These are phyloP conservation scores for Pichia occidentalis DNA, from an alignment of 805 yeast species.

Conservation along the genomic window DNA sequence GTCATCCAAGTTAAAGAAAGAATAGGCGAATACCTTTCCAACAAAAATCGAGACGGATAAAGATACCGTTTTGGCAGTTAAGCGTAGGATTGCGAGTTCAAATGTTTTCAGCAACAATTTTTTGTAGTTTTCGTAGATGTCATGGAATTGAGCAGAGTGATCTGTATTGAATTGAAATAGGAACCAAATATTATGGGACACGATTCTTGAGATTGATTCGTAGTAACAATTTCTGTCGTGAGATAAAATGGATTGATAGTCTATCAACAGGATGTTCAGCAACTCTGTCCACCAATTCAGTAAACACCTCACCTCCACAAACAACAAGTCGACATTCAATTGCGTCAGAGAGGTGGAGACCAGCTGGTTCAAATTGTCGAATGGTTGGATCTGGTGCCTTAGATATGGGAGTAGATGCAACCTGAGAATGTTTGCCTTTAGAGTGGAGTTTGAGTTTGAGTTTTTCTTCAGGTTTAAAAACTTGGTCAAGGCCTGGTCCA, in stretches of 20 bases:
- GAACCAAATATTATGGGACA: slow-evolving; percentile 43
- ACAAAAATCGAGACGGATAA: slow-evolving; percentile 56
- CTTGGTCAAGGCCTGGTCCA: slow-evolving; percentile 39
- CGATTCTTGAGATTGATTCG: slow-evolving; percentile 47
- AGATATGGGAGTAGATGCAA: slow-evolving; percentile 41
- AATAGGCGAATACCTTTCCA: slow-evolving; percentile 65
- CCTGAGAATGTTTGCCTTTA: slow-evolving; percentile 42
- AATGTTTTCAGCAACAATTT: slow-evolving; percentile 44
- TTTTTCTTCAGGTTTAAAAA: slow-evolving; percentile 34
- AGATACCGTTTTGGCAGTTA: slow-evolving; percentile 44
- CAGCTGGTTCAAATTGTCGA: slow-evolving; percentile 7
- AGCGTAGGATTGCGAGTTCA: slow-evolving; percentile 42
- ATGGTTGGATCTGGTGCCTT: slow-evolving; percentile 20
- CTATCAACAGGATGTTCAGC: slow-evolving; percentile 26
- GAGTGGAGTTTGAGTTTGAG: slow-evolving; percentile 33
- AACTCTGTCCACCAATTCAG: slow-evolving; percentile 52
- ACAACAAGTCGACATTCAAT: slow-evolving; percentile 9
- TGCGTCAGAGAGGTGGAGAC: slow-evolving; percentile 7
- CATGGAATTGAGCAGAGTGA: slow-evolving; percentile 17
- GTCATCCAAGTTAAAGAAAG: slow-evolving; percentile 48
- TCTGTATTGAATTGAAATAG: slow-evolving; percentile 6
- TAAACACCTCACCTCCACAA: slow-evolving; percentile 17
- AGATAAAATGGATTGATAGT: slow-evolving; percentile 32
- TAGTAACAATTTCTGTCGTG: slow-evolving; percentile 46
- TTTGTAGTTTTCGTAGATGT: slow-evolving; percentile 26